Percentiles rank a stretch among this genome's conserved stretches.
These are phyloP conservation scores for Capronia coronata DNA, from an alignment of 2,329 filamentous ascomycete genomes.

Conservation along the genomic window DNA sequence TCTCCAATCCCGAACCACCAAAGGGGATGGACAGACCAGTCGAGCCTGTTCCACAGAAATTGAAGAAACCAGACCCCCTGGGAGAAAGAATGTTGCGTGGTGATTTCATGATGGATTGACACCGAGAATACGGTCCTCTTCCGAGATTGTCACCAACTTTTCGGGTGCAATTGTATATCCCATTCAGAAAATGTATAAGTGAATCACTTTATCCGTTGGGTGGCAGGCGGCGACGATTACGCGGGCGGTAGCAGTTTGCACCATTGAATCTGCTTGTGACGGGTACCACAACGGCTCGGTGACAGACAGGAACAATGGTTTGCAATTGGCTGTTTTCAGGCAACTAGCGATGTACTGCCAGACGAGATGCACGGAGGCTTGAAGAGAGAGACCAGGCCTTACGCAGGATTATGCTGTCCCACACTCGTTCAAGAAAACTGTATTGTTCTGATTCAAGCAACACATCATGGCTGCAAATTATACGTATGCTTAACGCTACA, in stretches of 20 bases:
- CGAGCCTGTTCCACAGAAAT: constrained; percentile 29
- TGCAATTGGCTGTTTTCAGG: neutral
- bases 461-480: constrained; percentile 1
- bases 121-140: neutral
- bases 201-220: constrained; percentile 1
- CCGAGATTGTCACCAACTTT: neutral
- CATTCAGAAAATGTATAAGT: constrained; percentile 18
- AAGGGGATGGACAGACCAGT: constrained; percentile 37
- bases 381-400: neutral
- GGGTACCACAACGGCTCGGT: neutral
- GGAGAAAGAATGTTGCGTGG: constrained; percentile 96
- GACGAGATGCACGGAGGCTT: neutral
- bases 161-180: constrained; percentile 10
- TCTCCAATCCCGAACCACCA: constrained; percentile 45
- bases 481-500: constrained; percentile 25
- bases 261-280: neutral
- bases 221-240: neutral
- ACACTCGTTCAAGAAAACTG: neutral
- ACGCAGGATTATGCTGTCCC: neutral
- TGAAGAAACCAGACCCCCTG: constrained; percentile 78
- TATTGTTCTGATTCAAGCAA: neutral
- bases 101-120: constrained; percentile 68
- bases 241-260: neutral
- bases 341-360: neutral
- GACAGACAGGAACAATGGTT: neutral